Base-by-base conservation (phyloP, 768 basidiomycete species). In the Filobasidium floriforme region DNA sequence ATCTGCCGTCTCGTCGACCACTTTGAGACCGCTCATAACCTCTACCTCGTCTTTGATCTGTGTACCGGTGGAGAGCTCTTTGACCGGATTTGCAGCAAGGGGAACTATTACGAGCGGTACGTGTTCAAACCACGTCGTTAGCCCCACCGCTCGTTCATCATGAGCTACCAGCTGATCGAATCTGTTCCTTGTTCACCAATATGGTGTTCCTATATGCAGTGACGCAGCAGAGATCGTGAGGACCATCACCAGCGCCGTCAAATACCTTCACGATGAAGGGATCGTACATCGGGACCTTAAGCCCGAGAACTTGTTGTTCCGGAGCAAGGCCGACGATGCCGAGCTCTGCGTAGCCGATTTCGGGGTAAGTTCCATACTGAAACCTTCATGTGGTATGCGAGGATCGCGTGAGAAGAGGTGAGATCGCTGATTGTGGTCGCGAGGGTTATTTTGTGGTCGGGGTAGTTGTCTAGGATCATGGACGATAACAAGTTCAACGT, bases 41-140 rank as follows among this genome's bases (percentile, higher is more conserved):
- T 96, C 1, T 92, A 97, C 79, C 88, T 97, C 64, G 87, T 87
- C 71, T 96, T 96, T 79, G 94, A 98, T 80, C 85, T 97, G 10
- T 98, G 94, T 81, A 92, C 90, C 1, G 92, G 93, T 61, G 93
- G 94, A 52, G 94, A 99, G 79, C 86, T 99, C n/a, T 98, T 99
- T 73, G 94, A 99, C 79, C 85, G 94, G 60, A 98, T 99, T 82
- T 98, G 94, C 75, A 91, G 92, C 37, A 91, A 92, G 79, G 92
- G 92, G 61, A 91, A 91, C 76, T 98, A 96, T 79, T 92, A 91
- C 75, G 94, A 99, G 80, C 87, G 86, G 90, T 91, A 70, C 72
- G 86, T 80, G 12, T 37, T 37, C 4, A 9, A 4, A 37, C 32
- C 4, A 37, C n/a, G n/a, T n/a, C n/a, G n/a, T n/a, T n/a, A n/a